Conservation (phyloP, 2,329 filamentous ascomycete genomes). For the Penicillium crustosum region DNA sequence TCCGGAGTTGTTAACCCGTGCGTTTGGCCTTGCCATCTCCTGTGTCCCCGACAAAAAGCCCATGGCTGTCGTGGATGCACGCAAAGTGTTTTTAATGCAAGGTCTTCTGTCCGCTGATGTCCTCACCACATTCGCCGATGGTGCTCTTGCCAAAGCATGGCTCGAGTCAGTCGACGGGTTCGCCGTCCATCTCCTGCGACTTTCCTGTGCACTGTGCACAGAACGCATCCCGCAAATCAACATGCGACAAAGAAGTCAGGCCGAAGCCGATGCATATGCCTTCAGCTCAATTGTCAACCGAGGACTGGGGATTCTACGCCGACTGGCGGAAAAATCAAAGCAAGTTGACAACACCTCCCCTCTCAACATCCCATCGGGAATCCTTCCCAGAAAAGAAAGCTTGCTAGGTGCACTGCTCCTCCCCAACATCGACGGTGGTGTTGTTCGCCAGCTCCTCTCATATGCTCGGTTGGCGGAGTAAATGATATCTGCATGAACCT, state of each 20-base stretch:
- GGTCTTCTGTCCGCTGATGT: conserved; percentile 89
- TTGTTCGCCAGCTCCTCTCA: conserved; percentile 67
- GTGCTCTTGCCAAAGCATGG: conserved; percentile 73
- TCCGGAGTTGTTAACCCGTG: conserved; percentile 78
- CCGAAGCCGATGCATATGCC: conserved; percentile 44
- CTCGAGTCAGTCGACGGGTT: conserved; percentile 81
- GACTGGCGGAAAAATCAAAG: conserved; percentile 64
- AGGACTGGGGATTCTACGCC: conserved; percentile 66
- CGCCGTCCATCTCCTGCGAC: conserved; percentile 71
- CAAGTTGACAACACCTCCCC: conserved; percentile 55
- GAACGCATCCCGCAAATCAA: conserved; percentile 53
- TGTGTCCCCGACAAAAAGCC: conserved; percentile 73
- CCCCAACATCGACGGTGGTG: conserved; percentile 60
- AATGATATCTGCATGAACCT: conserved; percentile 4
- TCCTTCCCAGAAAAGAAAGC: conserved; percentile 66
- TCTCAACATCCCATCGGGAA: conserved; percentile 56
- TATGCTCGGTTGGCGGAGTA: conserved; percentile 58
- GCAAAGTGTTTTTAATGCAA: conserved; percentile 89
- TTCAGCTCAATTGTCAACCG: conserved; percentile 62
- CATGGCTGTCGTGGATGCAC: conserved; percentile 70
- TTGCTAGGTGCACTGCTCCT: conserved; percentile 68
- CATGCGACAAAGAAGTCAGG: conserved; percentile 38
- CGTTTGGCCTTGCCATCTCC: conserved; percentile 83
- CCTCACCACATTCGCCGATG: conserved; percentile 73
- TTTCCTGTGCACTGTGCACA: conserved; percentile 70